A percentile compares a stretch with the other conserved stretches of the same genome.
phyloP scores from a whole-genome alignment of 2,329 filamentous ascomycete species.

The Emmonsiellopsis sp. region DNA sequence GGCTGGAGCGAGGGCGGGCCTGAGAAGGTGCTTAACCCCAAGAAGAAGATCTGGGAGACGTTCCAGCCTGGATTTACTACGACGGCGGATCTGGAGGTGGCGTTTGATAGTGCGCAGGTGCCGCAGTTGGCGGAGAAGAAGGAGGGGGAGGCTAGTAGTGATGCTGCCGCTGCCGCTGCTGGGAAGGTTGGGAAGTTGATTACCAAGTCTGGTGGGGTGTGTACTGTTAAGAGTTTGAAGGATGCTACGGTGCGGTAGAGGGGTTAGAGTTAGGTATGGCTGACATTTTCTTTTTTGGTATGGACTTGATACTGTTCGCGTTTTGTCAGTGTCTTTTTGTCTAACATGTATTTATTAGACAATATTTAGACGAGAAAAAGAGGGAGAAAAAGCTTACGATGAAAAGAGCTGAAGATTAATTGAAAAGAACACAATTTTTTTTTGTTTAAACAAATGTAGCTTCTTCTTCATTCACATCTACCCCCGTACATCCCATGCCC shows the following conservation, averaged over 20 bases:
- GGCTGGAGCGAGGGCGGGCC: slow-evolving; percentile 81
- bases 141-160: slow-evolving; percentile 45
- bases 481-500: too few species aligned
- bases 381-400: neutral
- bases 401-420: neutral
- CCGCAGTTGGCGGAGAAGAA: slow-evolving; percentile 57
- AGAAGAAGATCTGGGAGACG: slow-evolving; percentile 99
- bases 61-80: slow-evolving; percentile 96
- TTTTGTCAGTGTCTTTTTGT: neutral
- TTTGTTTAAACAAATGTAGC: neutral
- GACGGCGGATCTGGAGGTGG: slow-evolving; percentile 68
- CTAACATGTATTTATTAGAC: too few species aligned
- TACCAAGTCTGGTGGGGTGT: slow-evolving; percentile 67
- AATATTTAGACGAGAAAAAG: too few species aligned
- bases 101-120: slow-evolving; percentile 70
- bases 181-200: slow-evolving; percentile 54
- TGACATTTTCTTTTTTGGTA: neutral
- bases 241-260: slow-evolving; percentile 70
- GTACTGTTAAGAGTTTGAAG: slow-evolving; percentile 72
- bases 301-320: too few species aligned
- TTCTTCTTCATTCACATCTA: neutral
- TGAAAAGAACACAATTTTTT: neutral
- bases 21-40: slow-evolving; percentile 88
- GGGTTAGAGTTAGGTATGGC: neutral
- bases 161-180: slow-evolving; percentile 42